Conservation (phyloP, 106 monocot genomes). For the Gastrodia elata region DNA sequence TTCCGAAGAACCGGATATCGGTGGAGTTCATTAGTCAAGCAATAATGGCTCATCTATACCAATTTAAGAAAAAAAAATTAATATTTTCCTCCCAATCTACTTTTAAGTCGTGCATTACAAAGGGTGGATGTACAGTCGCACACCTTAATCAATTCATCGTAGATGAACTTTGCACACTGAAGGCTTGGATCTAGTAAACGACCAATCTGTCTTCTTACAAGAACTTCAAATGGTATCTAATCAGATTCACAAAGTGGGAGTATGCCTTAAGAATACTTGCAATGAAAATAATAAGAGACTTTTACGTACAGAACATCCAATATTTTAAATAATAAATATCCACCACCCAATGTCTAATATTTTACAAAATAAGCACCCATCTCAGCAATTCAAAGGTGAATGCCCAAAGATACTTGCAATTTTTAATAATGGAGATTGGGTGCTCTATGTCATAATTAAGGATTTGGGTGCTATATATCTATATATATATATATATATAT, state of each 20-base stretch:
- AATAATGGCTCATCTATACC: conserved; percentile 84
- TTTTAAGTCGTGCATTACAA: neutral
- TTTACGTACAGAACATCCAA: too few relatives aligned
- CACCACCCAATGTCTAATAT: too few relatives aligned
- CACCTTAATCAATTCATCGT: conserved; percentile 96
- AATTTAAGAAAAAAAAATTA: neutral
- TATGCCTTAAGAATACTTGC: neutral
- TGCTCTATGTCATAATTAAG: too few relatives aligned
- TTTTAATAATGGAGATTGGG: too few relatives aligned
- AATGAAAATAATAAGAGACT: neutral
- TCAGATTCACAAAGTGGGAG: neutral
- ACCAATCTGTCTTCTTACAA: conserved; percentile 89
- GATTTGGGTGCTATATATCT: too few relatives aligned
- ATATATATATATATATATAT: too few relatives aligned
- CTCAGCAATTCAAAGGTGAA: too few relatives aligned
- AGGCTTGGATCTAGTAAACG: conserved; percentile 94
- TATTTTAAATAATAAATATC: too few relatives aligned
- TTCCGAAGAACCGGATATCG: conserved; percentile 82
- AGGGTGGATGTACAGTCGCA: conserved; percentile 7
- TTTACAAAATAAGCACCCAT: too few relatives aligned
- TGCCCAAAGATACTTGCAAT: too few relatives aligned
- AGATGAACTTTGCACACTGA: conserved; percentile 95
- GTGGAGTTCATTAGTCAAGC: conserved; percentile 74
- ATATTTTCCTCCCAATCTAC: neutral
- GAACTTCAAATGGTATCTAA: conserved; percentile 98